Base-by-base conservation (phyloP, 805 yeast genomes). In the Candida odintsovae region DNA sequence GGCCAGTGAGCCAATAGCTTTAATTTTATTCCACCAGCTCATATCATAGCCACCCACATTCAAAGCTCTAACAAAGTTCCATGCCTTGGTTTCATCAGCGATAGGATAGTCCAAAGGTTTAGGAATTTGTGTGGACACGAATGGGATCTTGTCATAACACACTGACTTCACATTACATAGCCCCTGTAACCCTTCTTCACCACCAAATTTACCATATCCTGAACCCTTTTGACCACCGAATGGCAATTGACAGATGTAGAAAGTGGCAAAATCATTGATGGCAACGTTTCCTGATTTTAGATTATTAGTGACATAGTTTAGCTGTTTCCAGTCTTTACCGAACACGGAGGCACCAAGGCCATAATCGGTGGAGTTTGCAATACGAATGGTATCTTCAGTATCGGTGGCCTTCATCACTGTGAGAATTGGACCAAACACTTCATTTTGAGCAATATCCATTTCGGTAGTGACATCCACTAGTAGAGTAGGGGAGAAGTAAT, bases 181-280 rank as follows among this genome's bases (percentile, higher is more conserved):
- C 0, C 97, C 97, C 37, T 88, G 78, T 38, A 94, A 72, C 2
- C 99, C 99, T 71, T 94, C 99, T 62, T 85, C 96, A 41, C 99
- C 99, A 20, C 97, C 96, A 70, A 94, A 94, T 63, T 92, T 92
- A 47, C 99, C 99, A 61, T 90, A 94, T 0, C 99, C 99, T 6
- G 96, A 86, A 40, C 90, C 94, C 55, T 83, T 83, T 23, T 78
- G 78, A 26, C 99, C 99, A 45, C 99, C 99, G 68, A 94, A 94
- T 28, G 99, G 99, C 55, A 94, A 73, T 67, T 94, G 99, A 55
- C 97, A 90, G 31, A 94, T 88, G 60, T 90, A 89, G 61, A 82
- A 94, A 0, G 98, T 92, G 8, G 98, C 99, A 72, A 94, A 94
- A 69, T 94, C 99, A 65, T 94, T 94, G 51, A 94, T 87, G 9